Base-by-base conservation (phyloP, 2,329 filamentous ascomycete genomes). In the Scedosporium minutisporum region DNA sequence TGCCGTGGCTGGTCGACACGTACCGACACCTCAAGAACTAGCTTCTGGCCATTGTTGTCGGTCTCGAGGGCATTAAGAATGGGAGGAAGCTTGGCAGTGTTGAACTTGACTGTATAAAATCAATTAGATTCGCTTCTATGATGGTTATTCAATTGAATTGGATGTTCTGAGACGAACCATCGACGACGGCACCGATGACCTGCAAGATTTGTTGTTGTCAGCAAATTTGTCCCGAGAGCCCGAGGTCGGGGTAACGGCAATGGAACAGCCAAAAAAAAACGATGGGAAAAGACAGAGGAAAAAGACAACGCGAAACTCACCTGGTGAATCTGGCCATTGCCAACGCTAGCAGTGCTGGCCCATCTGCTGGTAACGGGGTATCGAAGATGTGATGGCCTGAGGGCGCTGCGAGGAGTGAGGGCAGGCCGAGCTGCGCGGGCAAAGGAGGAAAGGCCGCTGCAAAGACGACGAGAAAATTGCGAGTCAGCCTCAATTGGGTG, bases 131-230 rank as follows among this genome's bases (percentile, higher is more conserved):
- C 27, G 46, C 58, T 46, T 58, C 58, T 63, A 29, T 41, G 25
- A 57, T 25, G 41, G 38, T 48, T 53, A 27, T 55, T 41, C 38
- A 42, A 38, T 58, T n/a, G 27, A 38, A 48, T 62, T 62, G 61
- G 41, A 41, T 65, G 61, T 65, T 63, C 65, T 65, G 23, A 9
- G 72, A 84, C 90, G 82, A 84, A 96, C 91, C 92, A 82, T 97
- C 95, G 73, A 97, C 95, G 77, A 97, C 93, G 83, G 95, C 93
- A 90, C 95, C 93, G 82, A 97, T 97, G 79, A 97, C 93, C 82
- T 92, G 81, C 76, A 85, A 75, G 87, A 82, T 79, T 84, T 87
- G 75, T 87, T 87, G 76, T 68, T 66, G 71, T 78, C 72, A 77
- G 73, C 69, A 64, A 58, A 44, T 51, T 42, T 57, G 33, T 57